Conservation (phyloP, 768 basidiomycete species). For the Leucosporidium yakuticum region DNA sequence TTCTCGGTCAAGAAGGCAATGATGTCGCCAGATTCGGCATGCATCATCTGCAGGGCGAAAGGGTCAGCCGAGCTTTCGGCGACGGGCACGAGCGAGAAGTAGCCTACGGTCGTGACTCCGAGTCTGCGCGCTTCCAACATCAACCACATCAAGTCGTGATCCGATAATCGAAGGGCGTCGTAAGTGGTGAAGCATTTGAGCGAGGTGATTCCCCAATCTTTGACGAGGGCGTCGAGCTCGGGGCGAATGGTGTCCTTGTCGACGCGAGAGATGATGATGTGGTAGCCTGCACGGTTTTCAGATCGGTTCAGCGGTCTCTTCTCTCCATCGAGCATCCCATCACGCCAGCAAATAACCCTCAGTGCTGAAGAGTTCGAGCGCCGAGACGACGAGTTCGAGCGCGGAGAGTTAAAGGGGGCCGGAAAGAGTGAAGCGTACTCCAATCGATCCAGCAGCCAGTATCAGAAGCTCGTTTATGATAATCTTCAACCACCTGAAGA, state of each 20-base stretch:
- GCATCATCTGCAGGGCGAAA: neutral
- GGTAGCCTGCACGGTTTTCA: neutral
- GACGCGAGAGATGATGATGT: neutral
- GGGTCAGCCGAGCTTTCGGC: too few species aligned
- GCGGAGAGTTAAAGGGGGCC: constrained; percentile 44
- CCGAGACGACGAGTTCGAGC: constrained; percentile 41
- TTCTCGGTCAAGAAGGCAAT: neutral
- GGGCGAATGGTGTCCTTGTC: neutral
- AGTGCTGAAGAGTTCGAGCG: constrained; percentile 40
- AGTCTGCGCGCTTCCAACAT: neutral
- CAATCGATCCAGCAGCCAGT: neutral
- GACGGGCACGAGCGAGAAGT: too few species aligned
- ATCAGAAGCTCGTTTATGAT: neutral
- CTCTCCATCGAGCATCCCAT: too few species aligned
- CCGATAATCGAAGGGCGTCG: neutral
- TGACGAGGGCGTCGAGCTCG: neutral
- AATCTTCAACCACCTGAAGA: neutral
- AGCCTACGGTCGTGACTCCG: neutral
- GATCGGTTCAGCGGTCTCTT: neutral
- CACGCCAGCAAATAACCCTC: neutral
- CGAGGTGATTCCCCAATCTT: neutral
- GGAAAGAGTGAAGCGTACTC: constrained; percentile 42
- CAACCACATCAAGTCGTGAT: neutral
- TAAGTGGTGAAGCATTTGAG: neutral
- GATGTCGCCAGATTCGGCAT: neutral